A percentile compares a stretch with the other conserved stretches of the same genome.
These are phyloP conservation scores for Lasiosphaeria miniovina DNA, from an alignment of 495 filamentous ascomycete genomes.

Conservation along the genomic window DNA sequence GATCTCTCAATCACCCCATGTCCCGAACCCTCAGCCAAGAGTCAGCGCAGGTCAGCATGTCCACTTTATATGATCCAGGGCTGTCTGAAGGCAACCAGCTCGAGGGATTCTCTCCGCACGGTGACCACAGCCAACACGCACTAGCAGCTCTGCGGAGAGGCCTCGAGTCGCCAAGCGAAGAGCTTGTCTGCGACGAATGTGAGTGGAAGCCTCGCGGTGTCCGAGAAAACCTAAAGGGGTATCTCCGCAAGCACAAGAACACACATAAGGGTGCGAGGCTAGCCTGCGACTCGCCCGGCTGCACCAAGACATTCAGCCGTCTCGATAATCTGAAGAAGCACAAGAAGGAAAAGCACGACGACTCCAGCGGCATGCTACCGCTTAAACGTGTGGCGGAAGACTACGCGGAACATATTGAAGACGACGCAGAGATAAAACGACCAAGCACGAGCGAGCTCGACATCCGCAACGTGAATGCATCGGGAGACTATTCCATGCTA, in stretches of 20 bases:
- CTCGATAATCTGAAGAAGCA: constrained; percentile 45
- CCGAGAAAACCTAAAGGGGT: constrained; percentile 35
- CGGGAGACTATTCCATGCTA: constrained; percentile 33
- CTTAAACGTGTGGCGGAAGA: constrained; percentile 22
- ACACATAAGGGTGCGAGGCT: constrained; percentile 36
- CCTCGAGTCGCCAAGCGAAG: constrained; percentile 20
- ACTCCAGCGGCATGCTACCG: constrained; percentile 18
- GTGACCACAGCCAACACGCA: constrained; percentile 11
- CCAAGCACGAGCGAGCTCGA: constrained; percentile 22
- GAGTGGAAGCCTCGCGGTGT: constrained; percentile 39
- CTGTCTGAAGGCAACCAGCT: constrained; percentile 11
- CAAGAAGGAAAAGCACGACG: constrained; percentile 38
- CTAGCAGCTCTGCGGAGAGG: not conserved
- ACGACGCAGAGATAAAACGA: constrained; percentile 13
- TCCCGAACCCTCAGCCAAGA: constrained; percentile 27
- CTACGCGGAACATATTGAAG: constrained; percentile 16
- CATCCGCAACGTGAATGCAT: constrained; percentile 11
- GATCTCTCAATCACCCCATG: constrained; percentile 13
- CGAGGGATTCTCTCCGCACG: constrained; percentile 16
- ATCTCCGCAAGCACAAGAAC: constrained; percentile 40
- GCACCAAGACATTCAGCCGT: constrained; percentile 41
- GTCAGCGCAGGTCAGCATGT: constrained; percentile 18
- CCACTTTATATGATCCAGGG: constrained; percentile 15
- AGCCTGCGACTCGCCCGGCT: constrained; percentile 31
- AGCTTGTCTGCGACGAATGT: constrained; percentile 37